Evolutionary conservation across 164 flowering plant genomes (phyloP).

Genomic region (Kingdonia uniflora): DNA sequence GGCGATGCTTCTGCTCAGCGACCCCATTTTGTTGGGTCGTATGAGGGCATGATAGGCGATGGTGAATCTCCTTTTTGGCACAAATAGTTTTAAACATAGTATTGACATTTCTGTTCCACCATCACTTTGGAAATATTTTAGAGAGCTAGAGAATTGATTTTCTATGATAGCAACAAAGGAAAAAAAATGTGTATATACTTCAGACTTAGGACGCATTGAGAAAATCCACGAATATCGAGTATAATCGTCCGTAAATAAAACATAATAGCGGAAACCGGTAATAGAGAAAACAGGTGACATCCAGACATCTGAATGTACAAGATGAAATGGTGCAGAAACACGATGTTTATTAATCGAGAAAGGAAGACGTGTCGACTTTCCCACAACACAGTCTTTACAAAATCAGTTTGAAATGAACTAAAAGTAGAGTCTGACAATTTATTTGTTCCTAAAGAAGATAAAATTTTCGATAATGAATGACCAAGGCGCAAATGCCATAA

Average conservation of each 20-base stretch:
- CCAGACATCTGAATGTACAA: too few species aligned
- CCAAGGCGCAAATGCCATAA: too few species aligned
- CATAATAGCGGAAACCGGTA: background rate
- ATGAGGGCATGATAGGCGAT: background rate
- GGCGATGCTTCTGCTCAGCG: background rate
- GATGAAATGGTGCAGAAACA: too few species aligned
- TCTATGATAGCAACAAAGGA: background rate
- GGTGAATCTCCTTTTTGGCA: background rate
- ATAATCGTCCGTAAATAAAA: background rate
- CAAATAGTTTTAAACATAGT: background rate
- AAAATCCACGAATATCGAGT: background rate
- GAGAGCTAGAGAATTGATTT: background rate
- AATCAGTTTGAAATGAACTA: too few species aligned
- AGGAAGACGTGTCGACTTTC: too few species aligned
- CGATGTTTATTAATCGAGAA: too few species aligned
- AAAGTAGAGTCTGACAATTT: too few species aligned
- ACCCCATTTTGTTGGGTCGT: background rate
- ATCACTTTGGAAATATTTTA: background rate
- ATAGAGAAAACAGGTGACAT: too few species aligned
- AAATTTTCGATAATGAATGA: too few species aligned
- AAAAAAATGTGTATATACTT: background rate
- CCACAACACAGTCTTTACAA: too few species aligned
- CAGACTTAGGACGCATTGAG: background rate
- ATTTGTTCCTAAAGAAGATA: too few species aligned
- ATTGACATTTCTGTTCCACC: background rate